These are phyloP conservation scores for Wickerhamiella australiensis DNA, from an alignment of 805 yeast genomes.

Conservation along the genomic window DNA sequence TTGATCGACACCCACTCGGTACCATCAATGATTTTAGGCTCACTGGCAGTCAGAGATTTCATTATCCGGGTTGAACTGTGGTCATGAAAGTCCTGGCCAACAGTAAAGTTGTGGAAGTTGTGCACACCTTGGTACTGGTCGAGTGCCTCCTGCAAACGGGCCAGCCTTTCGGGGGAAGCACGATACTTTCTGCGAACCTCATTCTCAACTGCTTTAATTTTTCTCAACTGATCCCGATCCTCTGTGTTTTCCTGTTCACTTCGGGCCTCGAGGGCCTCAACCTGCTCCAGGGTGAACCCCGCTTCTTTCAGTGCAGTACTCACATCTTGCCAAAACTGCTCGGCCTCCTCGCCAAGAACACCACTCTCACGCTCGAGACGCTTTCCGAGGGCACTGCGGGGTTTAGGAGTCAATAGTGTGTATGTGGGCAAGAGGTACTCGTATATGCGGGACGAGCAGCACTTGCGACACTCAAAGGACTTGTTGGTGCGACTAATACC, in stretches of 20 bases:
- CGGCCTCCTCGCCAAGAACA: constrained; percentile 56
- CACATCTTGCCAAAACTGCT: constrained; percentile 56
- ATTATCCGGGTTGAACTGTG: constrained; percentile 75
- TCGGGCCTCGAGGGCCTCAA: constrained; percentile 10
- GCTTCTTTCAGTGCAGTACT: constrained; percentile 29
- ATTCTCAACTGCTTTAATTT: constrained; percentile 52
- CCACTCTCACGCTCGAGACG: constrained; percentile 44
- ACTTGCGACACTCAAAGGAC: constrained; percentile 84
- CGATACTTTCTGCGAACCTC: constrained; percentile 57
- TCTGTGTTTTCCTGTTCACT: constrained; percentile 21
- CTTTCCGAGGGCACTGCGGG: constrained; percentile 51
- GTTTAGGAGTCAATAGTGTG: constrained; percentile 83
- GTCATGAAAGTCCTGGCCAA: constrained; percentile 72
- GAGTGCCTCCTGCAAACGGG: constrained; percentile 54
- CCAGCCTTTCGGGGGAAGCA: constrained; percentile 49
- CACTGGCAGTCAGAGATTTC: constrained; percentile 66
- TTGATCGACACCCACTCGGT: constrained; percentile 95
- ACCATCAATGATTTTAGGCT: constrained; percentile 82
- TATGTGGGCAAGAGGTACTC: constrained; percentile 90
- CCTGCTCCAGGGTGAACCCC: constrained; percentile 32
- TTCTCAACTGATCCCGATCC: constrained; percentile 28
- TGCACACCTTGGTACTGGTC: constrained; percentile 71
- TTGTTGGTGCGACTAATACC: constrained; percentile 81
- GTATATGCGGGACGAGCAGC: constrained; percentile 92
- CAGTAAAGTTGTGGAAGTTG: constrained; percentile 80